Base-by-base conservation (phyloP, 2,329 filamentous ascomycete species). In the Epichloe brachyelytri region DNA sequence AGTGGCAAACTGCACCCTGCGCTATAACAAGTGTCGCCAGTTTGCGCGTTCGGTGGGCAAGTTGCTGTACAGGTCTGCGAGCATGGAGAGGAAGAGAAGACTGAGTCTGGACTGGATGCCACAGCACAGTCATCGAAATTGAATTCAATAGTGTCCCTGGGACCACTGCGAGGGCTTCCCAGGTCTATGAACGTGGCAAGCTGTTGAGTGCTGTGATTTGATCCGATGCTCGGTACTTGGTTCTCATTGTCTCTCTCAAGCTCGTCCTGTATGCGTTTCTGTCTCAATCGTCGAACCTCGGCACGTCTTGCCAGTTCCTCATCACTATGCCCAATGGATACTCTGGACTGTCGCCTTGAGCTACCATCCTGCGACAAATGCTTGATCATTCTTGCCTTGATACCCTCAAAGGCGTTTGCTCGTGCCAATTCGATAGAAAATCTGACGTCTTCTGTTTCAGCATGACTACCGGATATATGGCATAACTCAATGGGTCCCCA, bases 241-340 rank as follows among this genome's bases (percentile, higher is more conserved):
- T 68, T 65, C 10, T 62, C 59, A 37, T 68, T 63, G 38, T 78
- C 76, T 39, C 63, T 71, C 44, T 73, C 70, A 3, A 82, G 65
- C 56, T 81, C 78, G 43, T 79, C 72, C 54, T 76, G 75, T n/a
- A 81, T 80, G 54, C 77, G 71, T 56, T 73, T 74, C 46, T 75
- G 73, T 62, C 77, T 73, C 8, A 80, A 64, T 19, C 77, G 70
- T 56, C 71, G 76, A 50, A 82, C 62, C 56, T 81, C 78, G 30
- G 76, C 77, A 56, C 77, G 70, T 30, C 77, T 69, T 48, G 76
- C 73, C 43, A 78, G 58, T 55, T 78, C 75, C 54, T 78, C 76
- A 22, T 77, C 68, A 45, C 71, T 77, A 46, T 68, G 70, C 12
- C 73, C 71, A 34, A 71, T 62, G 15, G 69, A 69, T 4, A 65